Conservation (phyloP, 176 grass and related monocot species). For the Cenchrus fungigraminus region DNA sequence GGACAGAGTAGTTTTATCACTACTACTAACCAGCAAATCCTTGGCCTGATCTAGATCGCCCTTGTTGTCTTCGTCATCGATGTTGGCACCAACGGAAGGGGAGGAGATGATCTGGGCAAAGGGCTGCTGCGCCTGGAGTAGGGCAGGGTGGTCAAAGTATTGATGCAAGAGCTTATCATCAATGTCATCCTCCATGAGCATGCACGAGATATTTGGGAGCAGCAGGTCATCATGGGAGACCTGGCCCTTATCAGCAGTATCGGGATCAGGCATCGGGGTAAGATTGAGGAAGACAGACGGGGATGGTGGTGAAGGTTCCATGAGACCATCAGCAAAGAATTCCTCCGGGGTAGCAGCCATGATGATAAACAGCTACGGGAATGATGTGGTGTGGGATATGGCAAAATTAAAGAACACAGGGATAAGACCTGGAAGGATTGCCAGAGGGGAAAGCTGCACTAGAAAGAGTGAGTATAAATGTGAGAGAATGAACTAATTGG, state of each 20-base stretch:
- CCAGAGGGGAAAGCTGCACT: no score
- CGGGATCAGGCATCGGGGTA: background rate
- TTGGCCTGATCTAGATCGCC: background rate
- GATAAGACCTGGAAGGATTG: no score
- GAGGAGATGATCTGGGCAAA: conserved; percentile 41
- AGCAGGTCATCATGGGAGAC: conserved; percentile 20
- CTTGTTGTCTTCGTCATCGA: background rate
- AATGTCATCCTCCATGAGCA: conserved; percentile 59
- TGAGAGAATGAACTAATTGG: no score
- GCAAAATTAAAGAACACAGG: no score
- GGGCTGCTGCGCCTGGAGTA: conserved; percentile 43
- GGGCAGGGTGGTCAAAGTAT: conserved; percentile 33
- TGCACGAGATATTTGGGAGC: conserved; percentile 16
- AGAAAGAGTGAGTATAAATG: no score
- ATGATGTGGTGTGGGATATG: background rate
- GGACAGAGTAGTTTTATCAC: background rate
- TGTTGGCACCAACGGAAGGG: background rate
- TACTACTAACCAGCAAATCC: conserved; percentile 2
- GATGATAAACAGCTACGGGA: background rate
- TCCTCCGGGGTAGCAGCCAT: background rate
- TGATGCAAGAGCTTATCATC: conserved; percentile 32
- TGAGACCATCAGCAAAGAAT: background rate
- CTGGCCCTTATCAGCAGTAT: background rate
- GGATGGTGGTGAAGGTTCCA: background rate
- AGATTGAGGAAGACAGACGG: background rate